Percentiles rank a stretch among this genome's conserved stretches.
These are phyloP conservation scores for Fusarium sterilihyphosum DNA, from an alignment of 2,329 filamentous ascomycete genomes.

Conservation along the genomic window DNA sequence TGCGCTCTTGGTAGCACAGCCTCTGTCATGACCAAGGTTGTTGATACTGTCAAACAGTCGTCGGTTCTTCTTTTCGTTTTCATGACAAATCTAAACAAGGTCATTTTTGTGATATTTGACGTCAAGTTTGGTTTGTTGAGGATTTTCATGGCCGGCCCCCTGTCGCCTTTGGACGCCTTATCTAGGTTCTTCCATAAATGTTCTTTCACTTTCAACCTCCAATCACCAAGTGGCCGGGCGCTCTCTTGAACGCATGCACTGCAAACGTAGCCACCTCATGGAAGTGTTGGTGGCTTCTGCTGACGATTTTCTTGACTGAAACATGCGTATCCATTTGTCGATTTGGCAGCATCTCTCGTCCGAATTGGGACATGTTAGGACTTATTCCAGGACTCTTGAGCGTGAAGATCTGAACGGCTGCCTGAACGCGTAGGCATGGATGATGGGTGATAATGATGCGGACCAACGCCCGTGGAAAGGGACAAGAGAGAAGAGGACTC, in stretches of 20 bases:
- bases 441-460: background rate
- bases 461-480: background rate
- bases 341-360: background rate
- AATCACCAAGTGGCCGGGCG: background rate
- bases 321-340: background rate
- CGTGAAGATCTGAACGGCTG: background rate
- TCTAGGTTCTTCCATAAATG: background rate
- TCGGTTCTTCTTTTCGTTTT: background rate
- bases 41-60: background rate
- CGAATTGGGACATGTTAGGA: background rate
- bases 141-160: background rate
- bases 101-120: background rate
- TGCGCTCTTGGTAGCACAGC: background rate
- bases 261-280: background rate
- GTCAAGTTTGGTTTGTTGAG: background rate
- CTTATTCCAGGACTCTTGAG: background rate
- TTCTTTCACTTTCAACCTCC: constrained; percentile 4
- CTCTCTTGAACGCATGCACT: background rate
- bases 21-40: background rate
- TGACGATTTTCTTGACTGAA: background rate
- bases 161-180: background rate
- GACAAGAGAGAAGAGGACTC: background rate
- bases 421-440: background rate
- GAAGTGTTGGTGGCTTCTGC: background rate
- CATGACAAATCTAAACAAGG: background rate